Evolutionary conservation across 768 basidiomycete genomes (phyloP).

Genomic region (Panus rudis): DNA sequence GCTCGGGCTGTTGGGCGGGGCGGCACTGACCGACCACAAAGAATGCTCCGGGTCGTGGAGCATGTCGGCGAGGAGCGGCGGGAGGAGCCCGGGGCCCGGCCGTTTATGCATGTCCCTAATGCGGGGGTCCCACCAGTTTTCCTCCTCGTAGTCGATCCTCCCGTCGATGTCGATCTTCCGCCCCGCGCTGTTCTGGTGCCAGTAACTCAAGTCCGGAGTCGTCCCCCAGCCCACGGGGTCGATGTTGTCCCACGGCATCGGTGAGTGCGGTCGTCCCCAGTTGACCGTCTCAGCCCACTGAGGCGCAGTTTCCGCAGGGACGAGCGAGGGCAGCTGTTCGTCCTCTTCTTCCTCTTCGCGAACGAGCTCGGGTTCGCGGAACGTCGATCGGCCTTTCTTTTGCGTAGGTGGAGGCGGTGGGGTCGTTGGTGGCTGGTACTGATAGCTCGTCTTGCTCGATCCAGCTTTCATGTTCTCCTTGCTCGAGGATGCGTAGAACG

Average conservation of each 20-base stretch:
- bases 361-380: slow-evolving; percentile 10
- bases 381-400: slow-evolving; percentile 4
- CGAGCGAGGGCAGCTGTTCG: slow-evolving; percentile 5
- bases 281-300: no score
- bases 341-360: no score
- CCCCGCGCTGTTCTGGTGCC: no score
- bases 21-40: slow-evolving; percentile 52
- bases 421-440: slow-evolving; percentile 1
- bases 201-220: no score
- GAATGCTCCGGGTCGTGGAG: slow-evolving; percentile 71
- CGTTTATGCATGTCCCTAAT: slow-evolving; percentile 38
- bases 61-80: slow-evolving; percentile 58
- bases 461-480: not conserved
- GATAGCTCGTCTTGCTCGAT: slow-evolving; percentile 10
- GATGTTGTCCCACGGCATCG: slow-evolving; percentile 4
- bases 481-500: slow-evolving; percentile 9
- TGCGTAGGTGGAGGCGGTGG: slow-evolving; percentile 5
- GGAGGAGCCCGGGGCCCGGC: slow-evolving; percentile 66
- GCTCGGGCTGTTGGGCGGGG: slow-evolving; percentile 24
- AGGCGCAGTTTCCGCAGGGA: slow-evolving; percentile 1
- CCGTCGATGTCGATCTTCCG: slow-evolving; percentile 52
- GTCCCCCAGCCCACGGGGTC: no score
- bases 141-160: slow-evolving; percentile 53
- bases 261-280: slow-evolving; percentile 1
- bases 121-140: slow-evolving; percentile 60